Conservation (phyloP, 2,329 filamentous ascomycete genomes). For the Nemania bipapillata region DNA sequence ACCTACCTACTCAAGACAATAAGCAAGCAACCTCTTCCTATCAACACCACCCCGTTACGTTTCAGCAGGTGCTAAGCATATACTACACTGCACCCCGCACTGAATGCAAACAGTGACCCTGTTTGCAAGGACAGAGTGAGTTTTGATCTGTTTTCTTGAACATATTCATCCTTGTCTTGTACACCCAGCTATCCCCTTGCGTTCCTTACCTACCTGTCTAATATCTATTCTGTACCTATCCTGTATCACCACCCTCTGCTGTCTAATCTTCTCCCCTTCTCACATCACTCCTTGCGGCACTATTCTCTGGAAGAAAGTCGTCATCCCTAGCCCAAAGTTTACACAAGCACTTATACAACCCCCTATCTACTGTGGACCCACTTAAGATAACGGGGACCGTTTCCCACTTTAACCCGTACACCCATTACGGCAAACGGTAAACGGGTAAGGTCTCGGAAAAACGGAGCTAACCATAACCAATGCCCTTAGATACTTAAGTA, state of each 20-base stretch:
- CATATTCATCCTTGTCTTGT: too few relatives aligned
- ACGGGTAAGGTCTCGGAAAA: conserved; percentile 1
- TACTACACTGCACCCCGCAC: not conserved
- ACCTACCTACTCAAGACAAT: not conserved
- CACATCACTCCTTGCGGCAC: too few relatives aligned
- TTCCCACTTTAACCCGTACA: not conserved
- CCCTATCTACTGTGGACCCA: too few relatives aligned
- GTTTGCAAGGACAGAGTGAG: conserved; percentile 1
- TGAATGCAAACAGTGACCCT: not conserved
- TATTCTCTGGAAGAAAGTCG: too few relatives aligned
- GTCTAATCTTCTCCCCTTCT: too few relatives aligned
- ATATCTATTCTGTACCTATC: too few relatives aligned
- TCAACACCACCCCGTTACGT: not conserved
- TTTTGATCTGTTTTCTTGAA: not conserved
- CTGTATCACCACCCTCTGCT: too few relatives aligned
- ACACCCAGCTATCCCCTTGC: too few relatives aligned
- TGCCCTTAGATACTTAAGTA: conserved; percentile 21
- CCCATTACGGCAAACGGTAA: conserved; percentile 1
- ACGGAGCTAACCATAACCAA: conserved; percentile 15
- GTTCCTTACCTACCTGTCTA: too few relatives aligned
- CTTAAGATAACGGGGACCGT: not conserved
- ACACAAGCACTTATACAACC: not conserved
- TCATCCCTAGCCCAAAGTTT: not conserved
- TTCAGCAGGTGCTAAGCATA: too few relatives aligned
- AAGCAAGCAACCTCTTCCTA: not conserved